Conservation (phyloP, 83 land plant genomes). For the Picea mariana region DNA sequence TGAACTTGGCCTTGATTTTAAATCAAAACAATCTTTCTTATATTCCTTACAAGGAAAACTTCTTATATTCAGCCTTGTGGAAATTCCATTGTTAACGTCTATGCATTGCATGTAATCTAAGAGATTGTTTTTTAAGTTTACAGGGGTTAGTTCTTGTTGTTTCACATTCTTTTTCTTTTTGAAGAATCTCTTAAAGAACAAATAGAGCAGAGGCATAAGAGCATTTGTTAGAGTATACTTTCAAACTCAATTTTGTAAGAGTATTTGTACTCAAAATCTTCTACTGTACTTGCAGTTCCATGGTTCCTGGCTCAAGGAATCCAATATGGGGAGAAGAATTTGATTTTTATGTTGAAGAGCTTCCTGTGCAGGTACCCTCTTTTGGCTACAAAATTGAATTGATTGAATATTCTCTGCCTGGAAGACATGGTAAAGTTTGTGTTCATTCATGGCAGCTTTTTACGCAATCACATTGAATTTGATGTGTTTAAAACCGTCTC, state of each 20-base stretch:
- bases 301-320: slow-evolving; percentile 98
- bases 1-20: neutral
- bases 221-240: neutral
- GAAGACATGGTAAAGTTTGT: neutral
- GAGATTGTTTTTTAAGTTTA: neutral
- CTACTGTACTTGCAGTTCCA: slow-evolving; percentile 55
- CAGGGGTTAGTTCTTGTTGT: neutral
- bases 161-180: neutral
- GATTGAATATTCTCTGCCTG: neutral
- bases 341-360: slow-evolving; percentile 84
- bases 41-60: neutral
- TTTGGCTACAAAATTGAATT: neutral
- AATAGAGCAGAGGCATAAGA: neutral
- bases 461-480: neutral
- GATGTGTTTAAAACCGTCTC: neutral
- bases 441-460: neutral
- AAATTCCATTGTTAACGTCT: neutral
- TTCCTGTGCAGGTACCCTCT: slow-evolving; percentile 70
- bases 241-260: neutral
- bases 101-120: neutral
- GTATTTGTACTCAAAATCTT: neutral
- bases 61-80: neutral
- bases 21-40: neutral
- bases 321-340: slow-evolving; percentile 99
- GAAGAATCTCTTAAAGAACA: neutral